Base-by-base conservation (phyloP, 768 basidiomycete species). In the Ephemerocybe angulata region DNA sequence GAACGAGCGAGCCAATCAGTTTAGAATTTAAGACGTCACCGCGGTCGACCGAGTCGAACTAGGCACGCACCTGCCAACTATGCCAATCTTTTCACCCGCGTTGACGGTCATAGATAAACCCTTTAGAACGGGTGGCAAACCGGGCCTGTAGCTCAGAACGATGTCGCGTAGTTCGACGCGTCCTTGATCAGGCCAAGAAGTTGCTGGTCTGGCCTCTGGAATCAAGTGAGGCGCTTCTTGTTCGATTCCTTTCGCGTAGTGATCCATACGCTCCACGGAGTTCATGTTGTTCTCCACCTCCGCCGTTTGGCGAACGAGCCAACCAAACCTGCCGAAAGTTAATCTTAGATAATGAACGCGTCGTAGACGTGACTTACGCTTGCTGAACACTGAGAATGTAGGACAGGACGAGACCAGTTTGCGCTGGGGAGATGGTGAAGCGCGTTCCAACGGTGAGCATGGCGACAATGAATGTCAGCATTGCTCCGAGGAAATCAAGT, bases 251-350 rank as follows among this genome's bases (percentile, higher is more conserved):
- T 80, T 79, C 38, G 87, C 85, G 62, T 97, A 97, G 65, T 93
- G 82, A 3, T 92, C 72, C 17, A 98, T 76, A 24, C 94, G 86
- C 66, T 91, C 89, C 7, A 90, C 88, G n/a, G 85, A 83, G 66
- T 93, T 93, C 90, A 95, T 93, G 68, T 94, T 82, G 68, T 97
- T 96, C 69, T 96, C 93, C 11, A 94, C 86, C 66, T 95, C 93
- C 2, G 88, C 85, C 35, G 77, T 78, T 68, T 90, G 88, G 8
- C 87, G 83, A 38, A 88, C 81, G 68, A 90, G 78, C 84, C 83
- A 90, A 21, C 83, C 83, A 60, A 91, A 88, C 60, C 83, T 86
- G 10, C 4, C 6, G 25, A 44, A 47, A 38, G 21, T 52, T 44
- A 52, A n/a, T 11, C 8, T n/a, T 49, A 54, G 35, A 29, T 51